Evolutionary conservation across 768 basidiomycete species (phyloP).

Genomic region (Trametes sanguinea): DNA sequence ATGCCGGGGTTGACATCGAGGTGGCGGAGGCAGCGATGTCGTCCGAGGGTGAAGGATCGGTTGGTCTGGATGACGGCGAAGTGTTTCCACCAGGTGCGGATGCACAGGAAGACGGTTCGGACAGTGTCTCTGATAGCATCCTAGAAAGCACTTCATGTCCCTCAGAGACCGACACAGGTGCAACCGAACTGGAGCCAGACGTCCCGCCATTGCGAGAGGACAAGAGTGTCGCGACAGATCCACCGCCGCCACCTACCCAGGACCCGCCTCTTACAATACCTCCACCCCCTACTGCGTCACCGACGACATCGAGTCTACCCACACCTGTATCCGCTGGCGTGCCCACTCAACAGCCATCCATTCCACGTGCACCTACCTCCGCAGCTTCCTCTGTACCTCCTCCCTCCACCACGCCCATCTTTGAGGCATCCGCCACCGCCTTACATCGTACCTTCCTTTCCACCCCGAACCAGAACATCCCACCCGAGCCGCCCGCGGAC

Average conservation of each 20-base stretch:
- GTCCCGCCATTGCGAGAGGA: neutral
- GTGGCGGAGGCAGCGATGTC: constrained; percentile 7
- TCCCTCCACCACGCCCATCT: neutral
- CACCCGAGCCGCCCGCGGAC: constrained; percentile 16
- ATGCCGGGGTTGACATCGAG: neutral
- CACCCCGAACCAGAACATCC: constrained; percentile 1
- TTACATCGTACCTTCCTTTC: neutral
- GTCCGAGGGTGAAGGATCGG: neutral
- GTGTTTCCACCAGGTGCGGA: constrained; percentile 5
- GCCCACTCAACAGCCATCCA: neutral
- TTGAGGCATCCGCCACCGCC: neutral
- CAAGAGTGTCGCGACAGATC: neutral
- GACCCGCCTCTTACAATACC: neutral
- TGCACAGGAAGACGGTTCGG: neutral
- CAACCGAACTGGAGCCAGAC: constrained; percentile 3
- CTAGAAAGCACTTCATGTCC: constrained; percentile 12
- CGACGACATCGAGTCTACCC: neutral
- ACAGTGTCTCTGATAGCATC: constrained; percentile 11
- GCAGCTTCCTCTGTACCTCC: neutral
- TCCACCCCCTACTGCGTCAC: no score
- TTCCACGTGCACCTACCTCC: neutral
- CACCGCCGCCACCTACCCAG: neutral
- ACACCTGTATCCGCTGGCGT: neutral
- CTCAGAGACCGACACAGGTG: constrained; percentile 9
- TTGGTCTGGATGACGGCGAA: neutral